A percentile compares a stretch with the other conserved stretches of the same genome.
Conservation (phyloP, 2,329 filamentous ascomycete genomes). For the Neofusicoccum kwambonambiense region DNA sequence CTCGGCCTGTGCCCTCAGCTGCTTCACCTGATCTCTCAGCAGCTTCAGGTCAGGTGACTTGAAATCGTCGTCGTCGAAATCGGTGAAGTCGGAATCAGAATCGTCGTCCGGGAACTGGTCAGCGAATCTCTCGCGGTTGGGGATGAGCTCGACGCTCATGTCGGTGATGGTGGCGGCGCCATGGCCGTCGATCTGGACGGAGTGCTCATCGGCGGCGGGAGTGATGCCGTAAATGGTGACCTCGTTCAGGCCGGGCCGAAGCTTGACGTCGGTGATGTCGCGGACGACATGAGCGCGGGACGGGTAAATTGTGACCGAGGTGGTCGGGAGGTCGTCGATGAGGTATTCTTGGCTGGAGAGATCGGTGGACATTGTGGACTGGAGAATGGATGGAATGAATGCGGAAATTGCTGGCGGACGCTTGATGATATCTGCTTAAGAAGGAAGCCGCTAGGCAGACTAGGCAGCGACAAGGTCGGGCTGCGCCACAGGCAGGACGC, state of each 20-base stretch:
- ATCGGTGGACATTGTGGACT: conserved; percentile 5
- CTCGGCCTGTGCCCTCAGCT: conserved; percentile 20
- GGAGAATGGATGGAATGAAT: neutral
- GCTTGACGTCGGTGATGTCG: conserved; percentile 55
- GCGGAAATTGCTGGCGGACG: neutral
- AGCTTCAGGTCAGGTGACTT: conserved; percentile 49
- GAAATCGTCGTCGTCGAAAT: conserved; percentile 33
- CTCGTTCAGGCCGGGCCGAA: conserved; percentile 57
- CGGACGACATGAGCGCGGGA: conserved; percentile 60
- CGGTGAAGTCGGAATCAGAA: conserved; percentile 28
- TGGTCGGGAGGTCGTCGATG: conserved; percentile 57
- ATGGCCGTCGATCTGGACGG: conserved; percentile 60
- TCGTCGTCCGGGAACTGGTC: conserved; percentile 52
- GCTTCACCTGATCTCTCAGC: conserved; percentile 24
- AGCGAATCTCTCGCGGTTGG: conserved; percentile 55
- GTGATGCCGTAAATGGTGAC: conserved; percentile 57
- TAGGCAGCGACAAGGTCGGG: conserved; percentile 3
- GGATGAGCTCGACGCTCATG: conserved; percentile 59
- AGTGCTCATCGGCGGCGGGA: conserved; percentile 54
- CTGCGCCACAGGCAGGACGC: conserved; percentile 9
- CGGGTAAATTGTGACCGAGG: conserved; percentile 64
- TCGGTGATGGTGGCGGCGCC: conserved; percentile 61
- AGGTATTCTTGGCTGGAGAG: conserved; percentile 20
- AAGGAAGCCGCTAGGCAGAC: conserved; percentile 7
- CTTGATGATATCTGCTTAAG: neutral